Conservation (phyloP, 2,329 filamentous ascomycete genomes). For the Macrophomina pseudophaseolina region DNA sequence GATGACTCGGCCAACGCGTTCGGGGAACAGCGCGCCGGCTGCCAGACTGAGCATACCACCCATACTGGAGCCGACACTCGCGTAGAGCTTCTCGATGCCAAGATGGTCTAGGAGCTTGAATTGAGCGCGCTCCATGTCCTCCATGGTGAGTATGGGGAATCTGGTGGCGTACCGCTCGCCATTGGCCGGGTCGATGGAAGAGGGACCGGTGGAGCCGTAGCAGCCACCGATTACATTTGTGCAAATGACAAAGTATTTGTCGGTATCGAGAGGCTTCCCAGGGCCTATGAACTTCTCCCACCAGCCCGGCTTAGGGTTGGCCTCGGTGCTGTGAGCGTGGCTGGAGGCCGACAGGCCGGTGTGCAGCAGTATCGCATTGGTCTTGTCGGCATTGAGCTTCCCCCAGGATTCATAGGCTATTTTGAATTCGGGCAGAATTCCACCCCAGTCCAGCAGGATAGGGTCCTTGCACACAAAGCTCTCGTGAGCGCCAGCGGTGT, state of each 20-base stretch:
- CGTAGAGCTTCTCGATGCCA: constrained; percentile 78
- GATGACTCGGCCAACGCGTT: constrained; percentile 79
- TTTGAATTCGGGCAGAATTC: constrained; percentile 84
- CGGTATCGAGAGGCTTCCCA: constrained; percentile 80
- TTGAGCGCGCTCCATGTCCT: constrained; percentile 97
- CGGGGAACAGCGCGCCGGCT: constrained; percentile 80
- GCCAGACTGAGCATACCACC: constrained; percentile 97
- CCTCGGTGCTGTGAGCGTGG: constrained; percentile 88
- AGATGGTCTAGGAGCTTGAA: constrained; percentile 84
- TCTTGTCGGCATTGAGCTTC: constrained; percentile 74
- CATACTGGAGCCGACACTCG: constrained; percentile 96
- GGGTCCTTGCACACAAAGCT: constrained; percentile 75
- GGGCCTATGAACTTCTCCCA: constrained; percentile 99
- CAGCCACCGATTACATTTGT: constrained; percentile 97
- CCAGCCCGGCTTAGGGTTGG: constrained; percentile 90
- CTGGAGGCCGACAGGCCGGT: constrained; percentile 97
- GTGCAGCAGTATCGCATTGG: constrained; percentile 89
- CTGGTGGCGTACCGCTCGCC: constrained; percentile 88
- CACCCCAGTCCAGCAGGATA: constrained; percentile 91
- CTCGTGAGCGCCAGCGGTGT: constrained; percentile 86
- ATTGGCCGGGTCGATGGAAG: constrained; percentile 85
- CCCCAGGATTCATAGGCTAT: constrained; percentile 97
- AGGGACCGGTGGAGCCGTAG: constrained; percentile 92
- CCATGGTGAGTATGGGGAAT: constrained; percentile 93
- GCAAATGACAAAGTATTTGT: constrained; percentile 92